Evolutionary conservation across 2,329 filamentous ascomycete genomes (phyloP), one percentile per base, ranked within the genome.

Genomic region (Cercospora zeina): DNA sequence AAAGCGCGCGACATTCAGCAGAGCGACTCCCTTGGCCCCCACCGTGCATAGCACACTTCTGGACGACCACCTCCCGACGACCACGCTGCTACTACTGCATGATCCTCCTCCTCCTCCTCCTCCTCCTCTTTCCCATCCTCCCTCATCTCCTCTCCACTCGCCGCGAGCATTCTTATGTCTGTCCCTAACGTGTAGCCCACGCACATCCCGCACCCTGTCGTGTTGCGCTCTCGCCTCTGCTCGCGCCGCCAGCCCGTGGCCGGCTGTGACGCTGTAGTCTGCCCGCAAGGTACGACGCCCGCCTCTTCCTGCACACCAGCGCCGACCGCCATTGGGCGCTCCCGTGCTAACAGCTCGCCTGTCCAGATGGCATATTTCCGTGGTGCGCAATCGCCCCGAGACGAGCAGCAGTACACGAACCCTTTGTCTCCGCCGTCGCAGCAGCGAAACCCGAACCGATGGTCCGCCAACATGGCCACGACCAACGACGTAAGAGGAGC

Each of bases 301-400:
- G n/a, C 21, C 33, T 10, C 21, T 6, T 54, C 39, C 27, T 33
- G 33, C 49, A 19, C 24, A 49, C n/a, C 30, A 33, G n/a, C 50
- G 21, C 21, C 45, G 27, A 11, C 33, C 33, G 27, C 34, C 21
- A 30, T 37, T 31, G 30, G n/a, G 34, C 34, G 19, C 31, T 24
- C 33, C 49, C 54, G 33, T 51, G 53, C 65, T 67, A 61, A 67
- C 53, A 31, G 24, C 36, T 31, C 42, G 16, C 19, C 24, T 10
- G 34, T 51, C 31, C 55, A 67, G 69, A 89, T 89, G 87, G 84
- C 86, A 69, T 89, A 85, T 36, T 84, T 89, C 78, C 87, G 88
- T 70, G 84, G 85, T 73, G 88, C 92, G 77, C 87, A 89, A 77
- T 90, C 90, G 70, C 86, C 90, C 60, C 86, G 87, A 71, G 89